These are phyloP conservation scores for Colletotrichum sp. DNA, from an alignment of 2,329 filamentous ascomycete genomes.

Conservation along the genomic window DNA sequence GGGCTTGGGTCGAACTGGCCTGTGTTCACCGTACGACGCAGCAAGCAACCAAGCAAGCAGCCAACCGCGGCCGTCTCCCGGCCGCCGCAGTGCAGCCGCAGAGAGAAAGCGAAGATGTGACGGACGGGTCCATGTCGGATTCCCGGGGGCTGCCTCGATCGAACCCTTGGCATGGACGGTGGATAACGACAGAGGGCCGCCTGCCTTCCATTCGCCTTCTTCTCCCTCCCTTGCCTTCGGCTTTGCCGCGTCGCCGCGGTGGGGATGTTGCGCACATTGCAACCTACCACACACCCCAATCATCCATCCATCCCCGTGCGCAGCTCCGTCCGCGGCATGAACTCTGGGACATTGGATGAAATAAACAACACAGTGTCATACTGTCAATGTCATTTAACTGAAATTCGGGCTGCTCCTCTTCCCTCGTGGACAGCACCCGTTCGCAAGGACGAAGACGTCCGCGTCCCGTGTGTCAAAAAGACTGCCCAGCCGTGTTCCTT, in stretches of 20 bases:
- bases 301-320: neutral
- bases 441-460: neutral
- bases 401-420: neutral
- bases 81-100: neutral
- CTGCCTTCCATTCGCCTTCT: neutral
- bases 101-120: neutral
- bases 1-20: neutral
- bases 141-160: neutral
- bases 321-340: neutral
- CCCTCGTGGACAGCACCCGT: neutral
- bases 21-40: neutral
- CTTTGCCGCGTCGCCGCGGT: slow-evolving; percentile 34
- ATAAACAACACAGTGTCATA: neutral
- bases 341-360: neutral
- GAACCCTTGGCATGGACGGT: neutral
- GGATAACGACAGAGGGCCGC: neutral
- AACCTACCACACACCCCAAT: neutral
- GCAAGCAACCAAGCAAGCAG: neutral
- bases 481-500: neutral
- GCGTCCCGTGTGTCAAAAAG: neutral
- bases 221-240: slow-evolving; percentile 8
- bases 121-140: neutral
- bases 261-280: slow-evolving; percentile 19
- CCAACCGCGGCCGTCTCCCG: neutral
- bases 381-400: neutral